Conservation (phyloP, 129 eudicot species). For the Flaveria bidentis region DNA sequence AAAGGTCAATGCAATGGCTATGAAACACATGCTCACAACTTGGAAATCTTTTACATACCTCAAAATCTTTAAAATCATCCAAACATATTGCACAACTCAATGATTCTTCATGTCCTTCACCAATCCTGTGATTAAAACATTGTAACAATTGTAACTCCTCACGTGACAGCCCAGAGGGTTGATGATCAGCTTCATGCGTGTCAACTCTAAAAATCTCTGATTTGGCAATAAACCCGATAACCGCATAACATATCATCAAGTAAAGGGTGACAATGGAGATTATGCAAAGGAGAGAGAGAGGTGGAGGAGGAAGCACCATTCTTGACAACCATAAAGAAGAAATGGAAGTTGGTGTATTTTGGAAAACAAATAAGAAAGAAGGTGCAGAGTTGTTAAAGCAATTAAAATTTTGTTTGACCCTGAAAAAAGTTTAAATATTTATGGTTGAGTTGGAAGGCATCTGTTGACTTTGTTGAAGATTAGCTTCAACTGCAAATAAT, state of each 20-base stretch:
- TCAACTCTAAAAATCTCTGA: slow-evolving; percentile 28
- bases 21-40: slow-evolving; percentile 63
- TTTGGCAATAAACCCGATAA: slow-evolving; percentile 53
- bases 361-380: slow-evolving; percentile 16
- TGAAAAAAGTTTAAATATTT: not conserved
- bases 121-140: slow-evolving; percentile 34
- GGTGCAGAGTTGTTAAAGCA: slow-evolving; percentile 21
- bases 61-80: slow-evolving; percentile 50
- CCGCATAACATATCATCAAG: slow-evolving; percentile 52
- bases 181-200: slow-evolving; percentile 16
- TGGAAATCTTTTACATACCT: slow-evolving; percentile 64
- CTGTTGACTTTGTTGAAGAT: slow-evolving; percentile 35
- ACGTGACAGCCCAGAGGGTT: slow-evolving; percentile 42
- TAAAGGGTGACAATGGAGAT: slow-evolving; percentile 51
- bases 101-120: not conserved
- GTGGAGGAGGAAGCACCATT: slow-evolving; percentile 57
- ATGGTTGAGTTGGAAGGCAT: slow-evolving; percentile 37
- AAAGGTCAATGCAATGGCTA: slow-evolving; percentile 61
- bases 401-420: slow-evolving; percentile 17
- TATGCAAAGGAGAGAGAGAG: slow-evolving; percentile 56
- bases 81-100: slow-evolving; percentile 62
- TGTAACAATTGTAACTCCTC: slow-evolving; percentile 53
- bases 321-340: slow-evolving; percentile 22
- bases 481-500: slow-evolving; percentile 39
- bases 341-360: slow-evolving; percentile 17